Base-by-base conservation (phyloP, 169 alveolate genomes). In the Plasmodium gonderi region DNA sequence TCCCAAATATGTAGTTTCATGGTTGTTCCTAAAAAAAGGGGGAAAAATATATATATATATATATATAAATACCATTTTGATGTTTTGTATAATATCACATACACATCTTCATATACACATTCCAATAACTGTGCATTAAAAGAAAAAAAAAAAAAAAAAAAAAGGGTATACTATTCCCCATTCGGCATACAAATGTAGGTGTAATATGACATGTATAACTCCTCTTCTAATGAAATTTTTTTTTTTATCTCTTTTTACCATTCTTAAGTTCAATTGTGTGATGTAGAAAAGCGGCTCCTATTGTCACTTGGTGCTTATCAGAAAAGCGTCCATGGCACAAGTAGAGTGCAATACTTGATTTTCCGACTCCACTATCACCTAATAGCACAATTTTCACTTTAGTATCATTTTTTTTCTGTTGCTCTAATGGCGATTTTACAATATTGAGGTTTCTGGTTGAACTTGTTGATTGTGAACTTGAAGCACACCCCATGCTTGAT, bases 1-100 rank as follows among this genome's bases (percentile, higher is more conserved):
- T 98, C 99, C 99, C 99, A 98, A 12, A 98, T 95, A 80, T 98
- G 97, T 64, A 98, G 91, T 68, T 95, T 95, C 91, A 96, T 91
- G 80, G 91, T 95, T 79, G 93, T 91, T 20, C 97, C 97, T 94
- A 54, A 87, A 36, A 74, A 17, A 51, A 69, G 29, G 26, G 42
- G 9, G 45, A 85, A 74, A 33, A 54, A 26, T n/a, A n/a, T n/a
- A n/a, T n/a, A n/a, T n/a, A n/a, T n/a, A n/a, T n/a, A n/a, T n/a
- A n/a, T n/a, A n/a, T n/a, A n/a, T n/a, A n/a, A n/a, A n/a, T n/a
- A n/a, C n/a, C n/a, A n/a, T n/a, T n/a, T n/a, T n/a, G n/a, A n/a
- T n/a, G n/a, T n/a, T n/a, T n/a, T n/a, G n/a, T n/a, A n/a, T 60
- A 29, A 3, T 60, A 60, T n/a, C 40, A 0, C n/a, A 60, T 60